Base-by-base conservation (phyloP, 106 monocot genomes). In the Dendrobium catenatum region DNA sequence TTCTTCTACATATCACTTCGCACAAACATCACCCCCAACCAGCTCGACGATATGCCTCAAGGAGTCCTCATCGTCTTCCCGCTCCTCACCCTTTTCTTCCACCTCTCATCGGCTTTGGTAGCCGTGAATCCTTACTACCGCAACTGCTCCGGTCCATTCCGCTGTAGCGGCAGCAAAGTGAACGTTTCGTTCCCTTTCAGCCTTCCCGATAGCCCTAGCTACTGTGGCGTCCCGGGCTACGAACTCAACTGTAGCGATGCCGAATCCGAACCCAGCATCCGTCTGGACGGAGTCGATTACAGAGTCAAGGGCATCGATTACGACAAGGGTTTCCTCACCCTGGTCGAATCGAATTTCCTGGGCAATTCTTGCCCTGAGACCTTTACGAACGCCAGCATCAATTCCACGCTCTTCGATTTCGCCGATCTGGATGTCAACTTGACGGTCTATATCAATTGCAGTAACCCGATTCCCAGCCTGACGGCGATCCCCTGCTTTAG, bases 111-210 rank as follows among this genome's bases (percentile, higher is more conserved):
- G 49, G 33, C 74, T n/a, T 1, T 16, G 26, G 27, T 4, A 3
- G 48, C 49, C 76, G 51, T 4, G 1, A 42, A 76, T 42, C 76
- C 76, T 26, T 4, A 49, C 22, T 76, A 76, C 49, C n/a, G 13
- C 49, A 13, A 76, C n/a, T 76, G 76, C 76, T 76, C 49, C 24
- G 24, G n/a, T 6, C 49, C 46, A 4, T 8, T 9, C 49, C 76
- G 27, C 26, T 76, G 76, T 51, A 9, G 73, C 41, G 68, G 55
- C 0, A 22, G 7, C 43, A 27, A 22, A 3, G 40, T 48, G 40
- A 73, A 41, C 70, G 73, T 83, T 73, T 73, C 83, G 49, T 83
- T 78, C 73, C 83, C 83, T 44, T 79, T 83, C 68, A 54, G 55
- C 24, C 72, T 40, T 4, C 70, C 41, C 0, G 17, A 24, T 42